Conservation (phyloP, 2,329 filamentous ascomycete species). For the Cladosporium halotolerans region DNA sequence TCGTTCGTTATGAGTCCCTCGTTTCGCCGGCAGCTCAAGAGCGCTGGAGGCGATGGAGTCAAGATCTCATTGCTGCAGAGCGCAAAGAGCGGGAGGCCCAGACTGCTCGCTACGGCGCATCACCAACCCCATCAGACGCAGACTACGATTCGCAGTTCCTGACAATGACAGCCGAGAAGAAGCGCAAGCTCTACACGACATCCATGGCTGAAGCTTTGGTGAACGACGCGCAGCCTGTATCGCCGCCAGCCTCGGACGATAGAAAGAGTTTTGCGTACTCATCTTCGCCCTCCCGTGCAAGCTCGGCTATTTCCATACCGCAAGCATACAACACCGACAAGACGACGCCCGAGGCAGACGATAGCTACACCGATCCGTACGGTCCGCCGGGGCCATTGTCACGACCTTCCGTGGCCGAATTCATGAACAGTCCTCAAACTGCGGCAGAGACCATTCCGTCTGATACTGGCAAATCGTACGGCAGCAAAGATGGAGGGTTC, state of each 20-base stretch:
- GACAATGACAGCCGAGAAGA: constrained; percentile 16
- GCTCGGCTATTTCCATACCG: constrained; percentile 12
- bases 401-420: constrained; percentile 31
- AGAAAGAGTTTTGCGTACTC: neutral
- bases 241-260: constrained; percentile 26
- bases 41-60: constrained; percentile 70
- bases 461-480: neutral
- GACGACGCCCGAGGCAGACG: constrained; percentile 17
- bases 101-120: constrained; percentile 16
- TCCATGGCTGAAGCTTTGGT: constrained; percentile 27
- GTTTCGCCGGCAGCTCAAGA: constrained; percentile 75
- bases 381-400: constrained; percentile 20
- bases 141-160: constrained; percentile 15
- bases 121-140: constrained; percentile 19
- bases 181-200: constrained; percentile 35
- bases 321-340: constrained; percentile 4
- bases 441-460: neutral
- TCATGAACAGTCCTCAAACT: constrained; percentile 39
- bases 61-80: constrained; percentile 61
- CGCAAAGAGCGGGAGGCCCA: constrained; percentile 35
- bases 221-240: constrained; percentile 31
- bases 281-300: constrained; percentile 2
- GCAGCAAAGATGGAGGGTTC: neutral
- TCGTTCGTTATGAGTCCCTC: constrained; percentile 68
- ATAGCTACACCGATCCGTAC: constrained; percentile 23